Evolutionary conservation across 2,329 filamentous ascomycete species (phyloP), one percentile per base, ranked within the genome.

Genomic region (Stagonosporopsis tanaceti): DNA sequence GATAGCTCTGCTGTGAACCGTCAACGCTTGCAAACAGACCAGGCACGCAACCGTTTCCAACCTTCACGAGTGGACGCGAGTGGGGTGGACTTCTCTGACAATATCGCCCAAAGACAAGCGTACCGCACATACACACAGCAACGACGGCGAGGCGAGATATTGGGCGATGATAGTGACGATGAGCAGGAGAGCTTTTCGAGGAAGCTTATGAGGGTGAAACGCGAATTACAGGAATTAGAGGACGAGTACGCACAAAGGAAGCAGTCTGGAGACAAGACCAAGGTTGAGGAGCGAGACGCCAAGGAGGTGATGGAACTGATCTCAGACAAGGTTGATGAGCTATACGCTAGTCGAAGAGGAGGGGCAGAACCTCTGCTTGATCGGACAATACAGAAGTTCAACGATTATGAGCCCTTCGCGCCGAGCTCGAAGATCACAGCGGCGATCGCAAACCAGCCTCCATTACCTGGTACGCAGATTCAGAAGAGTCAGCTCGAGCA

Each of bases 31-130:
- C 89, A 90, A 61, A 87, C 92, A 62, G 85, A 91, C 67, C 85
- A 92, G 73, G 95, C 95, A 40, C 89, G 94, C 54, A 87, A 86
- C 30, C 87, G 88, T 40, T 99, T 99, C 74, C 82, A 89, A 52
- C 88, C 91, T 2, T 82, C 90, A 9, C 84, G 86, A 38, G 87
- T 96, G 30, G 90, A 96, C 71, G 89, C 92, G 6, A 84, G 85
- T 48, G 87, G 89, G 22, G 91, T 90, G 24, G 92, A 97, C 76
- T 95, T 97, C 75, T 96, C 93, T 2, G 93, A 97, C 76, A 89
- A 93, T 50, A 88, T 98, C 35, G 87, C 87, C 44, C 94, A 94
- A 76, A 65, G 70, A 17, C 92, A 90, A 76, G 92, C 92, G 24
- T 97, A 97, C 80, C 88, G 87, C 65, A 88, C 88, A 34, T 89